Evolutionary conservation across 1,284 basidiomycete genomes (phyloP), one percentile per base, ranked within the genome.

Genomic region (Schizophyllum amplum): DNA sequence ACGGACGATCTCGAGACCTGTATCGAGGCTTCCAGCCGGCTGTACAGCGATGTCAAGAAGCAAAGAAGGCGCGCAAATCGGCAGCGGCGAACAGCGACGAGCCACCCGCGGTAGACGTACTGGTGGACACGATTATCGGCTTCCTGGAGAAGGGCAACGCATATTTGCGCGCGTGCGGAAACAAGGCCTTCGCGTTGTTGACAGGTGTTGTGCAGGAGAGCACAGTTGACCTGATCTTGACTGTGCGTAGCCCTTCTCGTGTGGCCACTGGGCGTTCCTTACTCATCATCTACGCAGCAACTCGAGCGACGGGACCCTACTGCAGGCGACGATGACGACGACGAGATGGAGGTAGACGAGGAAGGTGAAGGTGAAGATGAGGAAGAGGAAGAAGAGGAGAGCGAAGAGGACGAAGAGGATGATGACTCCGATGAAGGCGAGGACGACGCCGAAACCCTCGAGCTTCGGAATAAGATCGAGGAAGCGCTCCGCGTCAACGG

Each of bases 51-150:
- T 52, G 69, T 72, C 33, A 78, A 79, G 68, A 69, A 49, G 72
- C 69, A 58, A 80, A 75, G 60, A 71, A 74, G 6, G 66, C 64
- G 55, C 58, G 65, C 42, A 59, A 60, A 52, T 61, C 64, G 7
- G 67, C 68, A 15, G 65, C 63, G 21, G 68, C 71, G 21, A 70
- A 71, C 13, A 69, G 70, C 2, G 62, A 64, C 47, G 51, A 55
- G 23, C 69, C 71, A 0, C 77, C 81, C 48, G 86, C 92, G 1
- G 83, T 95, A 54, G 94, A 97, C 64, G 72, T 94, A 27, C 77
- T 98, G 46, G 86, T 95, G 52, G 95, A 98, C 67, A 81, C 82
- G 23, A 82, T 98, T 58, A 89, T 98, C 57, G 92, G 91, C 6
- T 87, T 93, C 66, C 74, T 99, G 53, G 94, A 98, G 68, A 82